A percentile compares a stretch with the other conserved stretches of the same genome.
phyloP scores from a whole-genome alignment of 805 yeast genomes.

The Myxozyma monticola region DNA sequence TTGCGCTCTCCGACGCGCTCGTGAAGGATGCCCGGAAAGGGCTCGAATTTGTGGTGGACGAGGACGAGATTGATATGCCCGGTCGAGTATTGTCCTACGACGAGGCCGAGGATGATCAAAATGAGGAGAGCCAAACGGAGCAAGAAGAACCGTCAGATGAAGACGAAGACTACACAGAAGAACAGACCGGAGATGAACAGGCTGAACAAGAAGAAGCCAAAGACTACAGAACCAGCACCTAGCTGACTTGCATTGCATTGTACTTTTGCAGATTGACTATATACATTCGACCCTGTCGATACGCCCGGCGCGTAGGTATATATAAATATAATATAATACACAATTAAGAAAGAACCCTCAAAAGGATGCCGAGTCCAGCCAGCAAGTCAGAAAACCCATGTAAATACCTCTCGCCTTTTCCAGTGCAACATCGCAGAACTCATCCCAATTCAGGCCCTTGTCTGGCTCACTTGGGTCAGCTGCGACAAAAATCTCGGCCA shows the following conservation, averaged over 20 bases:
- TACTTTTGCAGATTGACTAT: no score
- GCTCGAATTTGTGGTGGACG: slow-evolving; percentile 5
- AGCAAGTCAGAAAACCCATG: slow-evolving; percentile 18
- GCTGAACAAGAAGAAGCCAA: neutral
- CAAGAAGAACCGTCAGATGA: neutral
- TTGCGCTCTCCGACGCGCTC: slow-evolving; percentile 15
- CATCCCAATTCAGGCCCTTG: slow-evolving; percentile 21
- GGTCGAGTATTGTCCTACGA: slow-evolving; percentile 20
- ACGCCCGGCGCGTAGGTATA: no score
- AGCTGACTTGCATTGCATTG: no score
- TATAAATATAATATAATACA: neutral
- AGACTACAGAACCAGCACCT: no score
- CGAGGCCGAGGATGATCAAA: slow-evolving; percentile 1
- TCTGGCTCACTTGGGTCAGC: slow-evolving; percentile 16
- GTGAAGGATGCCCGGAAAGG: slow-evolving; percentile 8
- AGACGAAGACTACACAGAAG: neutral
- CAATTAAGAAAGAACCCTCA: neutral
- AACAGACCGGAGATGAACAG: neutral
- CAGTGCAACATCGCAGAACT: slow-evolving; percentile 18
- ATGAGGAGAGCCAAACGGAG: no score
- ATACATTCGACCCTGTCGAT: no score
- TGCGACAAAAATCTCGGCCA: slow-evolving; percentile 22
- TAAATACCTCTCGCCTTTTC: slow-evolving; percentile 15
- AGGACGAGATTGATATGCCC: slow-evolving; percentile 11
- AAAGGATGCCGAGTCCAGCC: slow-evolving; percentile 23